Base-by-base conservation (phyloP, 2,329 filamentous ascomycete species). In the Fusarium burgessii region DNA sequence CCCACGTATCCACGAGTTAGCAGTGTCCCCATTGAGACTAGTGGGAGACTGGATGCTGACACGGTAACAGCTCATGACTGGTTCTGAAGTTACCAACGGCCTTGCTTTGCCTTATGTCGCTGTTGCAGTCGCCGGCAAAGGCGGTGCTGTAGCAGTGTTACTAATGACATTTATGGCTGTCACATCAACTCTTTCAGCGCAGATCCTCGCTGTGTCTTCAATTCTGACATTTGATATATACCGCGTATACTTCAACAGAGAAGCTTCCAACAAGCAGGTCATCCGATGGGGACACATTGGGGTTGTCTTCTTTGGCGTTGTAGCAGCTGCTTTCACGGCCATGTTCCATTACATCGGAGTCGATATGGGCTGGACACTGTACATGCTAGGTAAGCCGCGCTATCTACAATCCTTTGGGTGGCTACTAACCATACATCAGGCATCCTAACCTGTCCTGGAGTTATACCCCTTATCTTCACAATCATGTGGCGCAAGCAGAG, bases 141-240 rank as follows among this genome's bases (percentile, higher is more conserved):
- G 29, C 0, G 51, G 51, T 13, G 38, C 51, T 5, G 51, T 55
- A 1, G 51, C 51, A 0, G 38, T 55, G 5, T 13, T 55, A 0
- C 20, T 55, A 0, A 55, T 55, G 38, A 55, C 38, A 0, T 55
- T 55, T 2, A 55, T 55, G 51, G 51, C 51, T 2, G 51, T 46
- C 2, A 92, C 91, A 0, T 86, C 84, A 0, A 87, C 85, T 0
- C 79, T 86, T 6, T 85, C 83, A 0, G 85, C 85, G 3, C 85
- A 87, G 43, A 82, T 87, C 3, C 86, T 88, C 41, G 84, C 85
- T 1, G 84, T 87, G 1, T 85, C 83, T 5, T 86, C 84, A 0
- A 87, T 88, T 47, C 82, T 88, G 35, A 84, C 82, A 38, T 88
- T 87, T 51, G 86, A 88, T 49, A 84, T 88, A 2, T 88, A 87